Conservation (phyloP, 768 basidiomycete species). For the Cystofilobasidium macerans region DNA sequence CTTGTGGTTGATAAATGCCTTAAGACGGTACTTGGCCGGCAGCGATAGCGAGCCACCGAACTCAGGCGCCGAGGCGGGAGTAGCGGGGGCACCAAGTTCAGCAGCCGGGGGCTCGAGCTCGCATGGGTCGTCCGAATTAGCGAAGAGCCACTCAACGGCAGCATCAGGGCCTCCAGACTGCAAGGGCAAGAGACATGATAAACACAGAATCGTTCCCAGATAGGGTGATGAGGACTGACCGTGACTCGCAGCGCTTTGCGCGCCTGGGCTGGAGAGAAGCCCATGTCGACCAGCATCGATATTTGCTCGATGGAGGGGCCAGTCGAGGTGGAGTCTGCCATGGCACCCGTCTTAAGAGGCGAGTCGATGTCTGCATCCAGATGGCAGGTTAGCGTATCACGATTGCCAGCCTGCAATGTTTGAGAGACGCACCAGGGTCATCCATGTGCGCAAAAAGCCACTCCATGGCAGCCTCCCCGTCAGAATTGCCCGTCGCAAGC, state of each 20-base stretch:
- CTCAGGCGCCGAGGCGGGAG: conserved; percentile 11
- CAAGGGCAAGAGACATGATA: conserved; percentile 39
- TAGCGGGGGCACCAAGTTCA: conserved; percentile 31
- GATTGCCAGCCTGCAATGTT: no score
- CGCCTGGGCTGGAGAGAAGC: conserved; percentile 73
- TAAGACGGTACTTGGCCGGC: conserved; percentile 68
- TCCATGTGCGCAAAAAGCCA: conserved; percentile 96
- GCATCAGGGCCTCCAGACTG: conserved; percentile 60
- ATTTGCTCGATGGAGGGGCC: conserved; percentile 55
- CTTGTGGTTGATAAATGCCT: conserved; percentile 95
- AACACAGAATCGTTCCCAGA: no score
- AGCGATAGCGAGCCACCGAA: conserved; percentile 49
- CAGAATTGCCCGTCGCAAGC: conserved; percentile 63
- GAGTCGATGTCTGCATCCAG: conserved; percentile 63
- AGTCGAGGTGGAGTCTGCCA: conserved; percentile 28
- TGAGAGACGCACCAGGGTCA: conserved; percentile 65
- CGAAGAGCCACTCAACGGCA: conserved; percentile 93
- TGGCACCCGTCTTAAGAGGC: conserved; percentile 42
- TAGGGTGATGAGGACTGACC: conserved; percentile 43
- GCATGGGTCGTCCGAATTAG: conserved; percentile 75
- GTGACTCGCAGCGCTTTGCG: conserved; percentile 77
- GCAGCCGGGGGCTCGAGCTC: conserved; percentile 42
- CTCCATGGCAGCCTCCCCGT: conserved; percentile 76
- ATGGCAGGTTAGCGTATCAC: no score
- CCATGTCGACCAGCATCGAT: conserved; percentile 73